Base-by-base conservation (phyloP, 192 early-diverging fungal genomes). In the Coemansia sp. region DNA sequence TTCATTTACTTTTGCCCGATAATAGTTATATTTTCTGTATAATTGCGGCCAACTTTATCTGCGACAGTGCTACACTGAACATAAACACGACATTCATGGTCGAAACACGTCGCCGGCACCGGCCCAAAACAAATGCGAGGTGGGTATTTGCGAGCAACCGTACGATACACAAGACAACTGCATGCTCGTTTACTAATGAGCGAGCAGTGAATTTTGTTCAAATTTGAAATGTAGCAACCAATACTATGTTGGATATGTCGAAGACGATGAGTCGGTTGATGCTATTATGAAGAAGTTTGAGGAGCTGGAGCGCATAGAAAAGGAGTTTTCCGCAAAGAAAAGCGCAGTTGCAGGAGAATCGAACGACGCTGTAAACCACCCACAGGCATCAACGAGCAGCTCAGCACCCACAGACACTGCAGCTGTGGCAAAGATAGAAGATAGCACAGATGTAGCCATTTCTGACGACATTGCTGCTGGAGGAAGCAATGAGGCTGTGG, bases 221-320 rank as follows among this genome's bases (percentile, higher is more conserved):
- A 21, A 19, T 19, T 47, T 24, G 10, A 27, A 14, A 24, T 57
- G 21, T 82, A 82, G 79, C 59, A 76, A 75, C 64, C 73, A 82
- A 48, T 82, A 90, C 60, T 98, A 95, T 86, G 94, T 98, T 27
- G 96, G 96, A 32, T 98, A 98, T 76, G 93, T 96, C 4, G 94
- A 96, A 64, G 96, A 98, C 70, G 90, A 88, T 51, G 96, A 98
- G 86, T 94, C 94, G 0, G 89, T 98, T 12, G 96, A 93, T 43
- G 90, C 91, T 5, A 98, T 98, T 63, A 98, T 98, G 96, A 93
- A 93, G 70, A 98, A 98, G 82, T 98, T 98, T 76, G 90, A 95
- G 70, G 94, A 96, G 73, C 86, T 98, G 17, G 96, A 96, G 59
- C 82, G 88, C 3, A 92, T 95, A 74, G 87, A 94, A 65, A 80